Base-by-base conservation (phyloP, 345 rosid genomes). In the Firmiana major region DNA sequence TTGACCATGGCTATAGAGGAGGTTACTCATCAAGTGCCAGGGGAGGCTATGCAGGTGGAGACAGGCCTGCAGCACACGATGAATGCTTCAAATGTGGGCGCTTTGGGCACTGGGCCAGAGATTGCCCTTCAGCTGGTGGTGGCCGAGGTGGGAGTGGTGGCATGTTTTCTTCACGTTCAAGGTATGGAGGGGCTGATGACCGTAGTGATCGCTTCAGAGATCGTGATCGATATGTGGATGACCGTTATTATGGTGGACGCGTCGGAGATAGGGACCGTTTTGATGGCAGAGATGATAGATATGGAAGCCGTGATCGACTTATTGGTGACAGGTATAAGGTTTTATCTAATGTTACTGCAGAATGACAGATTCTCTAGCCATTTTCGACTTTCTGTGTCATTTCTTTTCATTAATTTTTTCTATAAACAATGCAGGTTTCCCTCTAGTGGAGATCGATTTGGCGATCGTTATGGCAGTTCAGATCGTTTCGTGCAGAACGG, bases 1-100 rank as follows among this genome's bases (percentile, higher is more conserved):
- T 82, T 53, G 95, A 92, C 46, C 94, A 88, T 73, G 89, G 93
- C 82, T 87, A 88, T 72, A 85, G 90, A 79, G 98, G 99, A 83
- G 93, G 95, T 83, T 91, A 89, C 82, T 83, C 93, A 64, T 85
- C 94, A 19, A 83, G 89, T 74, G 88, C 91, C 74, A 86, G 96
- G 80, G 92, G 93, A 76, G 84, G 90, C 78, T 88, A 89, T 84
- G 89, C 87, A 11, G 85, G 87, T 48, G 89, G 90, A 79, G 98
- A 90, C 79, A 91, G 92, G 81, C 89, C 94, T 74, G 86, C 79
- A 70, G 93, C 83, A 24, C 92, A 87, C 77, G 99, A 95, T 81
- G 97, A 92, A 66, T 95, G 98, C 87, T 95, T 91, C 85, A 95
- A 92, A 78, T 95, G 99, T 80, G 97, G 99, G 66, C 91, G 96